Evolutionary conservation across 306 rosid species (phyloP).

Genomic region (Morella rubra): DNA sequence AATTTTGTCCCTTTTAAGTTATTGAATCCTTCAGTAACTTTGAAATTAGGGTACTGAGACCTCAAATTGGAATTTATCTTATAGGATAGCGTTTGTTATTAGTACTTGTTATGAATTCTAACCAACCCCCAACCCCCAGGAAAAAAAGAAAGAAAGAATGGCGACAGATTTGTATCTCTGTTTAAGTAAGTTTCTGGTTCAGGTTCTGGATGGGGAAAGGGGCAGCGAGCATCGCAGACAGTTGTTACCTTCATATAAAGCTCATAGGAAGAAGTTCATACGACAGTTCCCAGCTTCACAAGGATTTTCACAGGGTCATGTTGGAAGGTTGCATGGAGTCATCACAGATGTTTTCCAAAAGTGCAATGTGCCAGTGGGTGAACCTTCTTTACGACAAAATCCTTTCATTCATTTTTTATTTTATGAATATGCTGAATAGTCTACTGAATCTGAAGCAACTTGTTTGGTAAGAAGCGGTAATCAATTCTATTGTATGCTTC

Average conservation of each 20-base stretch:
- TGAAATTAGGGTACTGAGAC: not conserved
- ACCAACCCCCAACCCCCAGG: not conserved
- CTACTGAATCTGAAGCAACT: not conserved
- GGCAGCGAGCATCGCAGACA: slow-evolving; percentile 73
- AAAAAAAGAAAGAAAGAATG: not conserved
- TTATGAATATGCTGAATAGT: slow-evolving; percentile 12
- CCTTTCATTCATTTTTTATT: not conserved
- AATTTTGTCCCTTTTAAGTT: not conserved
- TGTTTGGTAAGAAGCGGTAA: not conserved
- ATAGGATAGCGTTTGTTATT: not conserved
- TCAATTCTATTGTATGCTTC: not conserved
- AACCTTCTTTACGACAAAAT: slow-evolving; percentile 8
- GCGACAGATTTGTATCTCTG: not conserved
- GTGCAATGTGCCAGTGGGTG: slow-evolving; percentile 76
- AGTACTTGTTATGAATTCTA: not conserved
- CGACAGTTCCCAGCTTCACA: slow-evolving; percentile 37
- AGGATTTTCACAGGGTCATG: slow-evolving; percentile 50
- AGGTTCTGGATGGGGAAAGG: slow-evolving; percentile 84
- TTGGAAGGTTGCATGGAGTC: slow-evolving; percentile 53
- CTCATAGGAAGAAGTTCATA: slow-evolving; percentile 59
- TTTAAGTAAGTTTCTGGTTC: slow-evolving; percentile 15
- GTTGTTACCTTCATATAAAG: slow-evolving; percentile 81
- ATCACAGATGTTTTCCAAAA: slow-evolving; percentile 47
- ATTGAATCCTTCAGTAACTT: not conserved
- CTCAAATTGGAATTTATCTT: not conserved